Base-by-base conservation (phyloP, 2,329 filamentous ascomycete species). In the Chaetothyriales sp. region DNA sequence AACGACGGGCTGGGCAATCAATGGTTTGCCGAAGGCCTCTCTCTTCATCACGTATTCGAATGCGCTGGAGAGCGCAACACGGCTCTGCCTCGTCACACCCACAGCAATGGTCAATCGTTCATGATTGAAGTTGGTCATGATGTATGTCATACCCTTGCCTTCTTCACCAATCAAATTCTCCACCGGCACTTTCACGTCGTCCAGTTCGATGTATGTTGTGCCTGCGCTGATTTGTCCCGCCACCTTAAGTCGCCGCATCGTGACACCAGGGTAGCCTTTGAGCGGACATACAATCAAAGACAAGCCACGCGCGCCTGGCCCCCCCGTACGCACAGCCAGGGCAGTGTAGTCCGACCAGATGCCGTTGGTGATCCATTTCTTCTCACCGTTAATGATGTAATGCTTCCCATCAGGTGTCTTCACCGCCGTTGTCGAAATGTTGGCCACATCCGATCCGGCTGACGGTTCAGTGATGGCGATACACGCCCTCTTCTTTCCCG, bases 291-390 rank as follows among this genome's bases (percentile, higher is more conserved):
- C 72, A 1, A 89, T 64, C 62, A 88, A 71, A 0, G 79, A 83
- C 2, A 88, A 70, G 0, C 85, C 85, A 0, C 65, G 61, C 0
- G 80, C 70, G 0, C 82, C 82, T 0, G 79, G 75, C 0, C 78
- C 81, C 15, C 83, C 83, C 0, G 85, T 88, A 33, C 85, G 76
- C 1, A 88, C 85, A 0, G 84, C 85, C 81, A 86, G 86, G 29
- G 75, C 77, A 5, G 76, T 73, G 59, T 80, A 81, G 53, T 87
- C 78, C 4, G 77, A 73, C 82, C 81, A 86, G 54, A 85, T 79
- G 4, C 80, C 84, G 60, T 85, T 85, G 0, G 82, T 85, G 62
- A 86, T 85, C 84, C 85, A 89, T 69, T 89, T 87, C 75, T 88
- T 88, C 0, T 76, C 74, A n/a, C 84, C 84, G 53, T 85, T 86